These are phyloP conservation scores for Termitomyces sp. DNA, from an alignment of 768 basidiomycete species.

Conservation along the genomic window DNA sequence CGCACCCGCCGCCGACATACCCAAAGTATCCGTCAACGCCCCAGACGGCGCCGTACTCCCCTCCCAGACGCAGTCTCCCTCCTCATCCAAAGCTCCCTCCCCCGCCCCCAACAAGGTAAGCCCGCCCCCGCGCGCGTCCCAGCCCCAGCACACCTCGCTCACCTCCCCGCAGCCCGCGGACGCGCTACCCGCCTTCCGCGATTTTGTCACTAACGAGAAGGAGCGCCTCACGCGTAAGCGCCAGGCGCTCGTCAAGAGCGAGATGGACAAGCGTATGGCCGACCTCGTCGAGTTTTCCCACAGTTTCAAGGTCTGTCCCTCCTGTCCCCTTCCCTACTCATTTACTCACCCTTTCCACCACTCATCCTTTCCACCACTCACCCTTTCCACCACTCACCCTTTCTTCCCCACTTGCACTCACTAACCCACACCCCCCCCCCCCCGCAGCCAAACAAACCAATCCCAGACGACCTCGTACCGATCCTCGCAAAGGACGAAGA, in stretches of 20 bases:
- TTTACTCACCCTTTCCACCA: no score
- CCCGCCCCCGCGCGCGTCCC: no score
- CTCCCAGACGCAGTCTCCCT: conserved; percentile 35
- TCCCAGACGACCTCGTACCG: conserved; percentile 89
- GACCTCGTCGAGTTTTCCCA: conserved; percentile 92
- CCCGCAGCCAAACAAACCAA: conserved; percentile 82
- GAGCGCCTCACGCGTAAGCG: conserved; percentile 88
- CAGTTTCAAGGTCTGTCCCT: conserved; percentile 92
- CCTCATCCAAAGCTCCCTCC: conserved; percentile 59
- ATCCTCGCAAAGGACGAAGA: conserved; percentile 93
- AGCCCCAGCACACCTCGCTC: conserved; percentile 2
- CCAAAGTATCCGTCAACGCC: conserved; percentile 72
- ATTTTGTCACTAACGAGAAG: conserved; percentile 90
- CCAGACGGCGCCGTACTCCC: conserved; percentile 61
- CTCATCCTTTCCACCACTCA: no score
- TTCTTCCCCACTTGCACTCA: no score
- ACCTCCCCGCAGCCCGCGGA: conserved; percentile 53
- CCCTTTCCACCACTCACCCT: no score
- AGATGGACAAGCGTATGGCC: conserved; percentile 92
- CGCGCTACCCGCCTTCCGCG: conserved; percentile 79
- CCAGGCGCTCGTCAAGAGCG: conserved; percentile 82
- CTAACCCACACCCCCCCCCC: no score
- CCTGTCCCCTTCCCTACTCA: no score
- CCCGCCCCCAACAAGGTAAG: conserved; percentile 61
- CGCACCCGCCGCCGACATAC: conserved; percentile 39